Percentiles rank a stretch among this genome's conserved stretches.
phyloP scores from a whole-genome alignment of 441 rosid genomes.

The Euphorbia neoarborescens region DNA sequence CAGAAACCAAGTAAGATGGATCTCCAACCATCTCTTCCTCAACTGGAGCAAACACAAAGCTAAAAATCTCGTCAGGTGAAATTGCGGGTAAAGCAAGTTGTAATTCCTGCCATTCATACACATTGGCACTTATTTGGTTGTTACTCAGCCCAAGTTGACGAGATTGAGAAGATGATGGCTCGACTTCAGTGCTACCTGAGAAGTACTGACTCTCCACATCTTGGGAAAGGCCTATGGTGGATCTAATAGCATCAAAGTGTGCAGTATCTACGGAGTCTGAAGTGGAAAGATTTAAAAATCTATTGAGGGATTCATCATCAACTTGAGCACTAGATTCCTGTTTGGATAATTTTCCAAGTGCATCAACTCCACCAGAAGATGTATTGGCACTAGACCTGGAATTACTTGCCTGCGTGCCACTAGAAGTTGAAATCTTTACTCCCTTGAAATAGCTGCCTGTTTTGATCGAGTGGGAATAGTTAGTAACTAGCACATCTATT shows the following conservation, averaged over 20 bases:
- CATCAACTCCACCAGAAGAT: slow-evolving; percentile 33
- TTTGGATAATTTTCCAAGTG: slow-evolving; percentile 29
- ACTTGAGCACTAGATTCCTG: slow-evolving; percentile 26
- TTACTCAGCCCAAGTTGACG: slow-evolving; percentile 34
- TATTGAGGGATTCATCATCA: slow-evolving; percentile 30
- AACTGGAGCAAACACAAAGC: slow-evolving; percentile 69
- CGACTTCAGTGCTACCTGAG: slow-evolving; percentile 25
- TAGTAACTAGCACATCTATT: slow-evolving; percentile 65
- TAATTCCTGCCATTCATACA: slow-evolving; percentile 53
- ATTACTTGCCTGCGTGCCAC: slow-evolving; percentile 25
- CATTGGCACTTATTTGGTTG: slow-evolving; percentile 40
- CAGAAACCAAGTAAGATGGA: slow-evolving; percentile 70
- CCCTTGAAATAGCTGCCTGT: slow-evolving; percentile 61
- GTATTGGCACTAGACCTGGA: slow-evolving; percentile 27
- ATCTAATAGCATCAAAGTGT: slow-evolving; percentile 29
- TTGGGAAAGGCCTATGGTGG: slow-evolving; percentile 28
- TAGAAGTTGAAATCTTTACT: slow-evolving; percentile 37
- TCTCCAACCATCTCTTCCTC: slow-evolving; percentile 86
- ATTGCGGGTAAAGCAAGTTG: slow-evolving; percentile 68
- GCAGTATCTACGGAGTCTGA: slow-evolving; percentile 48
- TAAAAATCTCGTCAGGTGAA: slow-evolving; percentile 90
- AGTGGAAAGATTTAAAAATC: slow-evolving; percentile 35
- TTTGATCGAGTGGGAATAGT: slow-evolving; percentile 62
- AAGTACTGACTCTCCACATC: slow-evolving; percentile 32
- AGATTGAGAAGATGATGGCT: slow-evolving; percentile 29